phyloP scores from a whole-genome alignment of 2,329 filamentous ascomycete genomes.

The Penicillium sp. region DNA sequence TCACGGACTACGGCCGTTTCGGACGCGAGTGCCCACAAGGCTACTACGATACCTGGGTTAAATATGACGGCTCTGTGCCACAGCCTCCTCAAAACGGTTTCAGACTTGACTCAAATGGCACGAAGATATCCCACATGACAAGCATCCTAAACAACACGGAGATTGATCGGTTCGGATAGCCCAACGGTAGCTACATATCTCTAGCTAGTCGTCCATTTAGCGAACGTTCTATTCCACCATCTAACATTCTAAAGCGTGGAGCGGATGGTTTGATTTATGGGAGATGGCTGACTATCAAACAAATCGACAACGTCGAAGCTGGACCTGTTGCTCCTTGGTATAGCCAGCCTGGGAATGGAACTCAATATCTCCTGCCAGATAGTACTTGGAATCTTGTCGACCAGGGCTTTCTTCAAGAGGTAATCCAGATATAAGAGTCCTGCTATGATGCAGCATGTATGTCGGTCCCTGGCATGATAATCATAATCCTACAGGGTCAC shows the following conservation, averaged over 20 bases:
- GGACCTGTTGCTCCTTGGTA: not conserved
- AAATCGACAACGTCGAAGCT: not conserved
- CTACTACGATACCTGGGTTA: not conserved
- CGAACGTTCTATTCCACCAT: not conserved
- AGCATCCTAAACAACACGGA: not conserved
- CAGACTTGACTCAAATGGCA: not conserved
- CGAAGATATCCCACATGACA: not conserved
- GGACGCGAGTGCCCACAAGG: not conserved
- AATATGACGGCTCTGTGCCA: not conserved
- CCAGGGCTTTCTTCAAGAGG: not conserved
- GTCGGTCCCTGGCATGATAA: too few relatives aligned
- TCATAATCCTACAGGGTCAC: too few relatives aligned
- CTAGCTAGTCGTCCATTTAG: not conserved
- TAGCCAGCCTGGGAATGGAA: not conserved
- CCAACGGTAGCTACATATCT: not conserved
- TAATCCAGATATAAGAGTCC: not conserved
- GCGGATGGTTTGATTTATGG: not conserved
- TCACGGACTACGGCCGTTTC: not conserved
- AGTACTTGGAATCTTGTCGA: not conserved
- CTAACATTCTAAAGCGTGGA: not conserved
- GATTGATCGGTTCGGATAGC: not conserved
- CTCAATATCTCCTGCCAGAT: not conserved
- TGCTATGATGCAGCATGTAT: too few relatives aligned
- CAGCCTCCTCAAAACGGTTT: not conserved
- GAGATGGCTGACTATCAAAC: not conserved